Conservation (phyloP, 78 protist genomes). For the Mastigamoeba balamuthi region DNA sequence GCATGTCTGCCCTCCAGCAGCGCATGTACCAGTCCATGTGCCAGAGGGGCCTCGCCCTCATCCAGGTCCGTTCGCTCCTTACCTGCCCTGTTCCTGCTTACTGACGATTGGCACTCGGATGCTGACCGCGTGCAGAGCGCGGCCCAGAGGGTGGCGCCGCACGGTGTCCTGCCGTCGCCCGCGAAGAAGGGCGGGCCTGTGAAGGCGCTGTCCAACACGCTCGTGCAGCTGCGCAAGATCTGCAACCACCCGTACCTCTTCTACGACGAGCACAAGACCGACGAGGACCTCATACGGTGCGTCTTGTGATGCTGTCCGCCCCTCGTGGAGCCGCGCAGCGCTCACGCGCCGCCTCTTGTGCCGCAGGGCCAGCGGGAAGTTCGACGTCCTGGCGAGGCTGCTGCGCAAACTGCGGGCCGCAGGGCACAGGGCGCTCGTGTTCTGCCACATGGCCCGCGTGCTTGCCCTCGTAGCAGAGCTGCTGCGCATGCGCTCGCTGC, state of each 20-base stretch:
- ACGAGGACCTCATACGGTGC: no score
- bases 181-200: constrained; percentile 20
- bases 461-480: constrained; percentile 65
- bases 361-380: no score
- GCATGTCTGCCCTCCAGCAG: constrained; percentile 53
- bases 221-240: constrained; percentile 63
- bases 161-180: background rate
- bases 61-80: no score
- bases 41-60: no score
- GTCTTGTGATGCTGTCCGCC: no score
- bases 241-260: constrained; percentile 90
- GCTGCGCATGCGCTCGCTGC: no score
- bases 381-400: constrained; percentile 79
- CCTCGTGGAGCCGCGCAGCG: no score
- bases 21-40: constrained; percentile 35
- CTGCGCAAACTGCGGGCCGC: constrained; percentile 47
- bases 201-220: constrained; percentile 32
- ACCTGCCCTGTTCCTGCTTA: no score
- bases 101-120: no score
- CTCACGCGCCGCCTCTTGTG: no score
- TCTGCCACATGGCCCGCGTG: constrained; percentile 58
- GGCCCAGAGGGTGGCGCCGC: no score
- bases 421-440: constrained; percentile 68
- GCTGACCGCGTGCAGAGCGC: no score
- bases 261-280: constrained; percentile 77